These are phyloP conservation scores for Irpex rosettiformis DNA, from an alignment of 1,284 basidiomycete genomes.

Conservation along the genomic window DNA sequence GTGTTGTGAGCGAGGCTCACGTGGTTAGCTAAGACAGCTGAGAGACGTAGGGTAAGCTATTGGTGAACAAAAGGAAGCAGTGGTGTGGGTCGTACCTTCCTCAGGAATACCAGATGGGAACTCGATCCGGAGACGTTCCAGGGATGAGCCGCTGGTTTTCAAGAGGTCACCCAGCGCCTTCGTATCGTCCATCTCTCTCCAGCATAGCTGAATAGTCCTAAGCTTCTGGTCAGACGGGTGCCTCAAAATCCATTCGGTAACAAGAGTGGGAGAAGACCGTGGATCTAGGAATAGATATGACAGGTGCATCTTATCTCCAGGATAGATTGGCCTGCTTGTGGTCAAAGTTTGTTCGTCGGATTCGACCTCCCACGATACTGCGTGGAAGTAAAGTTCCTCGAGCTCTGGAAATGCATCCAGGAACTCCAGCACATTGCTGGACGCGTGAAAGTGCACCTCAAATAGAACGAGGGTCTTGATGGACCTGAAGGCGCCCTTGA, in stretches of 20 bases:
- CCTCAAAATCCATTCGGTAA: conserved; percentile 29
- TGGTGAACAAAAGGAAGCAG: background rate
- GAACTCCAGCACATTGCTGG: conserved; percentile 27
- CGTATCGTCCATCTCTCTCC: conserved; percentile 29
- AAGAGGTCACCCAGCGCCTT: conserved; percentile 27
- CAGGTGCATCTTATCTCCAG: conserved; percentile 23
- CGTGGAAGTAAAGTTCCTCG: conserved; percentile 30
- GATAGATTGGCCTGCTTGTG: background rate
- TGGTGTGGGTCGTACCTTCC: conserved; percentile 19
- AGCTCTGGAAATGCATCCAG: conserved; percentile 27
- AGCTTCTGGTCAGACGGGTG: conserved; percentile 26
- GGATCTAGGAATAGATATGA: conserved; percentile 30
- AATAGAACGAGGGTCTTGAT: conserved; percentile 29
- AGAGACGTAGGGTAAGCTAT: background rate
- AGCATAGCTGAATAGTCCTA: conserved; percentile 30
- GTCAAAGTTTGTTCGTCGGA: conserved; percentile 11
- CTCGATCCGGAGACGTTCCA: conserved; percentile 28
- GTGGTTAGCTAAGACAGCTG: conserved; percentile 24
- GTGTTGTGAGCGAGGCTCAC: conserved; percentile 29
- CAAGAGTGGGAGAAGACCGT: conserved; percentile 28
- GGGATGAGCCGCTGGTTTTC: conserved; percentile 26
- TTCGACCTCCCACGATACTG: conserved; percentile 29
- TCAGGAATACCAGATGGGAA: conserved; percentile 27
- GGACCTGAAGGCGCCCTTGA: conserved; percentile 18
- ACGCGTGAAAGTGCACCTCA: conserved; percentile 27